Evolutionary conservation across 257 asterid genomes (phyloP).

Genomic region (Cynanchum wilfordii): DNA sequence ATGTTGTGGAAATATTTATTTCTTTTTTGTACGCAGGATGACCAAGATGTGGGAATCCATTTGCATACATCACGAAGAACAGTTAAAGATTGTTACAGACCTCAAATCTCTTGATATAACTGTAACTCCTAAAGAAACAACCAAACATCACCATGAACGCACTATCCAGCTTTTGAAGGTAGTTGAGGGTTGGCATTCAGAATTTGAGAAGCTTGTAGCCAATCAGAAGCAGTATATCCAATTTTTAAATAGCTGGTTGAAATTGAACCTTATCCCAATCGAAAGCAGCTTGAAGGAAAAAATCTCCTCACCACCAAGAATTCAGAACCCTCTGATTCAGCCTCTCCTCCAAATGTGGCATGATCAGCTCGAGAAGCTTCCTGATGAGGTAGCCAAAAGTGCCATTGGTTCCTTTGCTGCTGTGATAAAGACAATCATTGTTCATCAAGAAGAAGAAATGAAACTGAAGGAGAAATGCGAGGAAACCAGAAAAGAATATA

Average conservation of each 20-base stretch:
- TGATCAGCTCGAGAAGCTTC: conserved; percentile 86
- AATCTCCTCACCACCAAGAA: conserved; percentile 57
- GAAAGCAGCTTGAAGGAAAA: conserved; percentile 79
- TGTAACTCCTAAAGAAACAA: conserved; percentile 60
- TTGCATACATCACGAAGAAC: conserved; percentile 63
- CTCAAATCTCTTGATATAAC: conserved; percentile 68
- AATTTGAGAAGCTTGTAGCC: conserved; percentile 66
- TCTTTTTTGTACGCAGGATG: conserved; percentile 52
- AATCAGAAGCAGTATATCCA: conserved; percentile 60
- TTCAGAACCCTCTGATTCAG: conserved; percentile 63
- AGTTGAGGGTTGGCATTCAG: conserved; percentile 68
- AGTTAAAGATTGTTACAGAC: conserved; percentile 53
- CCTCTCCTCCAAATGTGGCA: conserved; percentile 74
- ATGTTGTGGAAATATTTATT: background rate
- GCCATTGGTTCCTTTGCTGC: conserved; percentile 79
- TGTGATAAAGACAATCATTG: conserved; percentile 64
- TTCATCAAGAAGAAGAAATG: conserved; percentile 88
- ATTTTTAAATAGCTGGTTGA: conserved; percentile 72
- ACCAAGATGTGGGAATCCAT: conserved; percentile 85
- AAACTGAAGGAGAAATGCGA: conserved; percentile 81
- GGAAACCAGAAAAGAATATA: conserved; percentile 68
- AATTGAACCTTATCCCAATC: conserved; percentile 74
- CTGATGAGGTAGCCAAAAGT: conserved; percentile 75
- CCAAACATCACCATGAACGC: conserved; percentile 72
- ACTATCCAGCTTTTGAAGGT: conserved; percentile 66